phyloP scores from a whole-genome alignment of 352 stramenopile species.

The Phytopythium chamaehyphon region DNA sequence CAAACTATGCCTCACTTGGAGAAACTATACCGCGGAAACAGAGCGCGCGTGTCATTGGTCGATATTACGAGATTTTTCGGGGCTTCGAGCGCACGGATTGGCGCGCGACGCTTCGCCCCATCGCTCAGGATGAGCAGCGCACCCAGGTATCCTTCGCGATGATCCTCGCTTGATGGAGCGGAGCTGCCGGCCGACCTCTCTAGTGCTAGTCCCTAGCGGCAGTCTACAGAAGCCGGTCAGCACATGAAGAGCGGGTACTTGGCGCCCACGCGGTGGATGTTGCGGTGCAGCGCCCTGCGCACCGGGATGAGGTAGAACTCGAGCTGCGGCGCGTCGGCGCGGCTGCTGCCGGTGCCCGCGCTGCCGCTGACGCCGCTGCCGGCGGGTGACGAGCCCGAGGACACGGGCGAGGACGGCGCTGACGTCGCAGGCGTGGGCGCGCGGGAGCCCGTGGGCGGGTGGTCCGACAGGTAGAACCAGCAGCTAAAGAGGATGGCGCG shows the following conservation, averaged over 20 bases:
- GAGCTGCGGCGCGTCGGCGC: conserved; percentile 35
- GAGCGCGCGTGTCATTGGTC: background rate
- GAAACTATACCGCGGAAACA: conserved; percentile 1
- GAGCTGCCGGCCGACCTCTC: background rate
- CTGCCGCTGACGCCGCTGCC: conserved; percentile 22
- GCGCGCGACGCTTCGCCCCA: background rate
- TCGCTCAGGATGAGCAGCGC: too few species aligned
- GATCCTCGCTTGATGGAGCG: background rate
- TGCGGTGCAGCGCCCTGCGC: conserved; percentile 69
- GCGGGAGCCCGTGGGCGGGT: conserved; percentile 40
- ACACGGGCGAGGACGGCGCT: conserved; percentile 38
- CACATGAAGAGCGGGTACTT: conserved; percentile 78
- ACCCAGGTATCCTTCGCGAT: background rate
- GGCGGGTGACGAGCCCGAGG: conserved; percentile 37
- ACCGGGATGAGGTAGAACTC: conserved; percentile 79
- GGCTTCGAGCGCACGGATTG: background rate
- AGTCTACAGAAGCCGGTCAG: conserved; percentile 27
- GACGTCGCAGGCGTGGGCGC: conserved; percentile 38
- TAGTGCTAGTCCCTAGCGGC: too few species aligned
- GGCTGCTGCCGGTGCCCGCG: conserved; percentile 12
- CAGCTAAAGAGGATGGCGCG: conserved; percentile 77
- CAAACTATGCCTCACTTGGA: too few species aligned
- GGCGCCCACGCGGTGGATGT: conserved; percentile 66
- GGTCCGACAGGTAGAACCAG: conserved; percentile 81
- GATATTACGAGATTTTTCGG: too few species aligned